phyloP scores from a whole-genome alignment of 1,284 basidiomycete species.

The Pascua guehoae region DNA sequence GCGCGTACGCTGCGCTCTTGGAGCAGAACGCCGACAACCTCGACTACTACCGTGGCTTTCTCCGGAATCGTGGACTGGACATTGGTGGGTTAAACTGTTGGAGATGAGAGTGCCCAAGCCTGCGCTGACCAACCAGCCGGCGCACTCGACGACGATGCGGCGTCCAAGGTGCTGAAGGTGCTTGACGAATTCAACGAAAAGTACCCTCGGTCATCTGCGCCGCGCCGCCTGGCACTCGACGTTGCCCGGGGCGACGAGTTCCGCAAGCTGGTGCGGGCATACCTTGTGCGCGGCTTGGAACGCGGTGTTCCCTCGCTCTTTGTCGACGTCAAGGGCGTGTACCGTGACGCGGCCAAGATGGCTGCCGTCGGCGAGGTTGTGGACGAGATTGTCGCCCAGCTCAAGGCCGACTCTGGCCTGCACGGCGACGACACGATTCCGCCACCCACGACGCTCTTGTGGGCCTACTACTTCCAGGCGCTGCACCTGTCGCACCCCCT shows the following conservation, averaged over 20 bases:
- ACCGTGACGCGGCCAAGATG: conserved; percentile 63
- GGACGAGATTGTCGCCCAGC: conserved; percentile 54
- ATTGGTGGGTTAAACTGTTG: conserved; percentile 38
- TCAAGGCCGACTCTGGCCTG: conserved; percentile 46
- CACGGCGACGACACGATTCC: conserved; percentile 47
- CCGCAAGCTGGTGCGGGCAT: conserved; percentile 61
- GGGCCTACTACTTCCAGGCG: conserved; percentile 92
- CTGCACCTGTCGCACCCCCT: conserved; percentile 74
- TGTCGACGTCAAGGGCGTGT: conserved; percentile 84
- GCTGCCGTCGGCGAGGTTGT: conserved; percentile 68
- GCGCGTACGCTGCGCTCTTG: conserved; percentile 74
- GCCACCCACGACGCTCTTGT: conserved; percentile 84
- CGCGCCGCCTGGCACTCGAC: conserved; percentile 66
- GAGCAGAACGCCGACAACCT: conserved; percentile 81
- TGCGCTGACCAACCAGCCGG: not conserved
- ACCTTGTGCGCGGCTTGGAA: conserved; percentile 67
- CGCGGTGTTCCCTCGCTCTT: conserved; percentile 94
- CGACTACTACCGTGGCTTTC: conserved; percentile 73
- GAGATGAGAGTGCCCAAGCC: conserved; percentile 51
- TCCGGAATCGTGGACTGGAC: conserved; percentile 63
- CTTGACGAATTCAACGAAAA: conserved; percentile 62
- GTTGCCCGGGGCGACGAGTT: conserved; percentile 67
- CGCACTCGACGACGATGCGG: conserved; percentile 47
- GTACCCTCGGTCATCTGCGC: conserved; percentile 67
- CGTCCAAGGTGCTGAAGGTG: conserved; percentile 57